A percentile compares a stretch with the other conserved stretches of the same genome.
Conservation (phyloP, 1,139 yeast genomes). For the Diutina rugosa region DNA sequence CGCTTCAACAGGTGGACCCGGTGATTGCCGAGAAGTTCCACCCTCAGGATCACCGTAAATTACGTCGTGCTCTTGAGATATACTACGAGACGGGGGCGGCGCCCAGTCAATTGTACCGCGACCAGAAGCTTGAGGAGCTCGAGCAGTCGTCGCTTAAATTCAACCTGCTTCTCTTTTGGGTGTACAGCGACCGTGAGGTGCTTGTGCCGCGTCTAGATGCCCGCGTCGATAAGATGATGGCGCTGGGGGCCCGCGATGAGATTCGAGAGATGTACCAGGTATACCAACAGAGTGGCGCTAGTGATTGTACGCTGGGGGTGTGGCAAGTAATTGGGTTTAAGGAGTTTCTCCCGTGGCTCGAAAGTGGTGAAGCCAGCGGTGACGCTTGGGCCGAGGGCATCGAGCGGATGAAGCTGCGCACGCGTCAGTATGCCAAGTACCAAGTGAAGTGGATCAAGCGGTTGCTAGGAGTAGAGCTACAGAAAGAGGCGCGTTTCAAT, state of each 20-base stretch:
- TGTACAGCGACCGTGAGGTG: conserved; percentile 53
- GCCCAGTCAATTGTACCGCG: conserved; percentile 59
- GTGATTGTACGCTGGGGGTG: conserved; percentile 56
- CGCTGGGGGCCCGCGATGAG: conserved; percentile 56
- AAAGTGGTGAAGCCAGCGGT: conserved; percentile 7
- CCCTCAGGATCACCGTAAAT: conserved; percentile 76
- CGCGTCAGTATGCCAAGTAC: conserved; percentile 76
- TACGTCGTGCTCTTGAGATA: conserved; percentile 73
- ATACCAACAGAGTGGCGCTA: conserved; percentile 17
- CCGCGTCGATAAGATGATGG: conserved; percentile 78
- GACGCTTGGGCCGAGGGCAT: conserved; percentile 32
- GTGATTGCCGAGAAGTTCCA: conserved; percentile 70
- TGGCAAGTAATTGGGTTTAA: conserved; percentile 96
- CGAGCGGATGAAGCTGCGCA: conserved; percentile 69
- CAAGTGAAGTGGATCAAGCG: conserved; percentile 92
- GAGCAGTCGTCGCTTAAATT: conserved; percentile 41
- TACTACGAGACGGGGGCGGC: conserved; percentile 50
- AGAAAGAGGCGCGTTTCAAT: conserved; percentile 33
- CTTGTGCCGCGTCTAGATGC: conserved; percentile 55
- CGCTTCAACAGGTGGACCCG: conserved; percentile 50
- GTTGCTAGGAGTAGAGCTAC: conserved; percentile 50
- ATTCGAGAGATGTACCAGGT: conserved; percentile 41
- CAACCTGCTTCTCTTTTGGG: conserved; percentile 70
- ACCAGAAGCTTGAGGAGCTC: conserved; percentile 37
- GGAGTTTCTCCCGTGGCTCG: conserved; percentile 78